Evolutionary conservation across 2,329 filamentous ascomycete genomes (phyloP).

Genomic region (Fusarium decemcellulare): DNA sequence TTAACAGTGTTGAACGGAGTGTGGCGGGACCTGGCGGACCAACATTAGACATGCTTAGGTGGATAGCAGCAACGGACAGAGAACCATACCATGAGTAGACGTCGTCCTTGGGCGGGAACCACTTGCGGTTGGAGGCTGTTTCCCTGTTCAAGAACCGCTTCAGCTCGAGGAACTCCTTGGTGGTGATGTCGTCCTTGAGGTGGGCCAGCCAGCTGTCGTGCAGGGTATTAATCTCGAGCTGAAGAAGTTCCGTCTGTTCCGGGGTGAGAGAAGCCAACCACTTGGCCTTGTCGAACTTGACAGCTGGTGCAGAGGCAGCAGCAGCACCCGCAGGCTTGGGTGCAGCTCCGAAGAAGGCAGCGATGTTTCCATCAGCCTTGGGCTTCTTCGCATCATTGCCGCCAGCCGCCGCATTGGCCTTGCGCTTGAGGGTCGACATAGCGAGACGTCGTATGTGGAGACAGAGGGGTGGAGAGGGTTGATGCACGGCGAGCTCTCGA

Average conservation of each 20-base stretch:
- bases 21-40: constrained; percentile 83
- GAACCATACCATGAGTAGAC: constrained; percentile 89
- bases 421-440: constrained; percentile 77
- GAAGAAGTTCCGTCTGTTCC: constrained; percentile 86
- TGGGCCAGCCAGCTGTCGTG: constrained; percentile 92
- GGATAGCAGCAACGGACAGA: not conserved
- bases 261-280: constrained; percentile 86
- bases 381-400: constrained; percentile 75
- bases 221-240: constrained; percentile 92
- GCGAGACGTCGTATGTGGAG: constrained; percentile 41
- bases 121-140: constrained; percentile 78
- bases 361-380: constrained; percentile 84
- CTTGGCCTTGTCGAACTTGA: constrained; percentile 87
- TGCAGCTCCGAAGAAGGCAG: constrained; percentile 83
- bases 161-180: constrained; percentile 85
- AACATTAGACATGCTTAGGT: constrained; percentile 26
- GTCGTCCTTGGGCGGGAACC: constrained; percentile 90
- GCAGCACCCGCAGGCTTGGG: constrained; percentile 66
- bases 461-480: constrained; percentile 26
- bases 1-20: constrained; percentile 92
- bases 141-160: constrained; percentile 91
- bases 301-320: constrained; percentile 51
- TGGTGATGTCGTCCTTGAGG: constrained; percentile 87
- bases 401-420: constrained; percentile 64
- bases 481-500: constrained; percentile 38